These are phyloP conservation scores for Neofusicoccum cordaticola DNA, from an alignment of 2,329 filamentous ascomycete species.

Conservation along the genomic window DNA sequence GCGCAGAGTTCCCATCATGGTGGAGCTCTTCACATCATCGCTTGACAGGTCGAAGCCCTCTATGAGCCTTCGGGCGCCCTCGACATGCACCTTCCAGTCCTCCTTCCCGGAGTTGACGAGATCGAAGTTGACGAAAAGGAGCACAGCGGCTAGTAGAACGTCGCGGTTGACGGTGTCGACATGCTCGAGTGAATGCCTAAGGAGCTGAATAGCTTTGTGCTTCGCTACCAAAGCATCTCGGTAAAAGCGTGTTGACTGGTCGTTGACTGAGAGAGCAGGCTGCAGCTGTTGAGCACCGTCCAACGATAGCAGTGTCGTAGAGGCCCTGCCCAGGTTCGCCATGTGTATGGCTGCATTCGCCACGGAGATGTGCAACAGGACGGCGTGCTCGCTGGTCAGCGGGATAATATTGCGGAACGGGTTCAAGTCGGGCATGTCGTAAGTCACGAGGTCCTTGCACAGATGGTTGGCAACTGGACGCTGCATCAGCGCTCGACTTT, in stretches of 20 bases:
- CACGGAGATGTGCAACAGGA: slow-evolving; percentile 47
- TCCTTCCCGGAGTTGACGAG: slow-evolving; percentile 51
- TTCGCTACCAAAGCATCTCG: slow-evolving; percentile 45
- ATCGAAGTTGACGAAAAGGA: slow-evolving; percentile 51
- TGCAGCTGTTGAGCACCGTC: background rate
- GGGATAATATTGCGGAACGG: slow-evolving; percentile 50
- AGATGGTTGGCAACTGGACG: slow-evolving; percentile 35
- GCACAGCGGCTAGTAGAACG: slow-evolving; percentile 45
- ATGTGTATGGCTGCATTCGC: slow-evolving; percentile 50
- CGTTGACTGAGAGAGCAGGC: background rate
- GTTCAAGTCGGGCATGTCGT: slow-evolving; percentile 46
- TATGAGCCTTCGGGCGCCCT: slow-evolving; percentile 50
- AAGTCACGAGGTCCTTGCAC: slow-evolving; percentile 54
- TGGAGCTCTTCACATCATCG: slow-evolving; percentile 8
- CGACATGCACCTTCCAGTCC: slow-evolving; percentile 52
- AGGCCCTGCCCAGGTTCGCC: slow-evolving; percentile 30
- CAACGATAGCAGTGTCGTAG: background rate
- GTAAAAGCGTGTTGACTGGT: slow-evolving; percentile 20
- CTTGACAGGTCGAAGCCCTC: slow-evolving; percentile 30
- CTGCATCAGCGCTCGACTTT: background rate
- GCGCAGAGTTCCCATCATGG: background rate
- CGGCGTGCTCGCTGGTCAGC: slow-evolving; percentile 43
- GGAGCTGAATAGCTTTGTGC: slow-evolving; percentile 45
- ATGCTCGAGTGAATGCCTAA: slow-evolving; percentile 33
- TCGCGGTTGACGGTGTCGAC: slow-evolving; percentile 36